A percentile compares a stretch with the other conserved stretches of the same genome.
Evolutionary conservation across 495 filamentous ascomycete species (phyloP).

Genomic region (Antarctomyces pellizariae): DNA sequence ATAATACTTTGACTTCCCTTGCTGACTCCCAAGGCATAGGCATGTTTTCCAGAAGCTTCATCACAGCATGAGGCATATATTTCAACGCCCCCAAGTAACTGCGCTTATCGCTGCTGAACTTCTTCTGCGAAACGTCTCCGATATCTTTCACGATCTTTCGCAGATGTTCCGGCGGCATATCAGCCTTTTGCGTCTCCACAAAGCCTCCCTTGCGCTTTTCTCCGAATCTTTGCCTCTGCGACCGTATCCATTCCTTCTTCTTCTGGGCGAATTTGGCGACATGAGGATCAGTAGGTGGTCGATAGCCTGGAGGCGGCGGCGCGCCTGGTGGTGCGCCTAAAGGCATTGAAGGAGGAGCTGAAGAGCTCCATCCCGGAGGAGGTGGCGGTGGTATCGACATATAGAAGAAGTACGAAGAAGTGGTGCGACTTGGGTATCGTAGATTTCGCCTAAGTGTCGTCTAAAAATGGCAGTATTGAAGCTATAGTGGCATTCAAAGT

Average conservation of each 20-base stretch:
- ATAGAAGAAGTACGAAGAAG: too few species aligned
- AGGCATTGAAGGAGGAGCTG: conserved; percentile 48
- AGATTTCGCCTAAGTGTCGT: too few species aligned
- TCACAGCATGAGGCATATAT: conserved; percentile 98
- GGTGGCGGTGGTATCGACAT: conserved; percentile 50
- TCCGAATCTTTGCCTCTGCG: conserved; percentile 78
- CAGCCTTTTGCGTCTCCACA: conserved; percentile 92
- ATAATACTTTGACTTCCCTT: conserved; percentile 88
- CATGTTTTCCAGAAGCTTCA: conserved; percentile 99
- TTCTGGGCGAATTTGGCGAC: conserved; percentile 92
- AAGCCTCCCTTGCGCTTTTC: conserved; percentile 95
- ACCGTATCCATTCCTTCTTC: conserved; percentile 95
- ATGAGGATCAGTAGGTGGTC: conserved; percentile 63
- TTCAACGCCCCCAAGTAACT: conserved; percentile 94
- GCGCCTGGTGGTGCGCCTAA: conserved; percentile 31
- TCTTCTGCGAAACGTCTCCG: conserved; percentile 97
- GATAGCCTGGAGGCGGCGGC: conserved; percentile 76
- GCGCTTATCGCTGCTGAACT: conserved; percentile 95
- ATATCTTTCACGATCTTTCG: conserved; percentile 98
- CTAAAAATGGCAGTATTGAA: too few species aligned
- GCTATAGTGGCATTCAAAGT: too few species aligned
- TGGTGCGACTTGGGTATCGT: too few species aligned
- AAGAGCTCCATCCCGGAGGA: conserved; percentile 49
- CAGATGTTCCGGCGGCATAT: conserved; percentile 96
- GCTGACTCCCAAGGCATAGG: conserved; percentile 99